phyloP scores from a whole-genome alignment of 768 basidiomycete genomes.

The Naganishia vishniacii region DNA sequence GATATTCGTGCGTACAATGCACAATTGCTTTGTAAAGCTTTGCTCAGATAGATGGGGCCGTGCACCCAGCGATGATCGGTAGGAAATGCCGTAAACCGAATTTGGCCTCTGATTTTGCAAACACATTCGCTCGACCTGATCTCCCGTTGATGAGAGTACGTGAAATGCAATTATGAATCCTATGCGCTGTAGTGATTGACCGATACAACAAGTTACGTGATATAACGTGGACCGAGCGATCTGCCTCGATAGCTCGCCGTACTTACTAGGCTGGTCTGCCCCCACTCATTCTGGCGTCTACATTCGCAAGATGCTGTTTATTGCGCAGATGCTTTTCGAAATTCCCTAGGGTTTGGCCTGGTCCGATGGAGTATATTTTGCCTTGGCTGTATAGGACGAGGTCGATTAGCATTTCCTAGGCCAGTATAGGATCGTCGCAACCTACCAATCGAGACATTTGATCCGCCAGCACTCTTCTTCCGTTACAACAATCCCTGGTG shows the following conservation, averaged over 20 bases:
- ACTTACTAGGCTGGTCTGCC: neutral
- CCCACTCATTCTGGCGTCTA: constrained; percentile 17
- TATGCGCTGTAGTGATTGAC: too few relatives aligned
- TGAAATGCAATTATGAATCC: too few relatives aligned
- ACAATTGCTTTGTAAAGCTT: constrained; percentile 1
- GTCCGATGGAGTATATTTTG: constrained; percentile 84
- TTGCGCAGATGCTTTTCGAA: constrained; percentile 79
- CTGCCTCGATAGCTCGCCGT: too few relatives aligned
- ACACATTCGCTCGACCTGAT: too few relatives aligned
- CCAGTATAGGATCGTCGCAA: neutral
- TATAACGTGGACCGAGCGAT: too few relatives aligned
- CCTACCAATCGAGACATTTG: constrained; percentile 90
- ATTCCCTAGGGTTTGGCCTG: constrained; percentile 75
- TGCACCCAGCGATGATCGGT: too few relatives aligned
- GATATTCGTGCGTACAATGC: constrained; percentile 2
- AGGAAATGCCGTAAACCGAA: too few relatives aligned
- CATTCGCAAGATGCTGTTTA: constrained; percentile 45
- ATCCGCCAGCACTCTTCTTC: constrained; percentile 71
- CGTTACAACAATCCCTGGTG: neutral
- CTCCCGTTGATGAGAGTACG: too few relatives aligned
- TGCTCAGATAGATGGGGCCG: neutral
- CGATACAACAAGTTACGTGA: too few relatives aligned
- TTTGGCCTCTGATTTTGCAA: too few relatives aligned
- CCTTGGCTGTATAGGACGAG: constrained; percentile 34
- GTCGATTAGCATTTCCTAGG: neutral